Base-by-base conservation (phyloP, 257 asterid genomes). In the Anisodus acutangulus region DNA sequence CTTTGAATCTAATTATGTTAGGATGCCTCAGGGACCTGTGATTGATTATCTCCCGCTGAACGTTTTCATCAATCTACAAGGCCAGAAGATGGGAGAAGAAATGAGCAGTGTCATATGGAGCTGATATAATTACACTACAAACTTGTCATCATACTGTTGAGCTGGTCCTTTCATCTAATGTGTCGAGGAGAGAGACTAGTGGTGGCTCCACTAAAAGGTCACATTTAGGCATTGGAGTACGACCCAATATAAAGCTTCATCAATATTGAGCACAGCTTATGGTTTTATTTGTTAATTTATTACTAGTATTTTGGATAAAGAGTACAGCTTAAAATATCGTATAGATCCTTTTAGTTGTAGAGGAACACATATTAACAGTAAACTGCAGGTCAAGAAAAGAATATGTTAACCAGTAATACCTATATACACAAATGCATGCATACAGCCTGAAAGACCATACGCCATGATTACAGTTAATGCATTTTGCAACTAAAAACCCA, bases 11-110 rank as follows among this genome's bases (percentile, higher is more conserved):
- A 72, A 95, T 92, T 78, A 95, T 95, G 85, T 92, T 95, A 45
- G 98, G 98, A 87, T 95, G 98, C 91, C 95, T 92, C 86, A 95
- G 78, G 62, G 98, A 95, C 86, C 98, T 88, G 87, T 95, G 98
- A 86, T 95, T 95, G 85, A 95, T 93, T 67, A 95, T 95, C 86
- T 95, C 98, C 86, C 98, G 89, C 89, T 88, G 93, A 66, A 95
- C 98, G 86, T 95, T 95, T 87, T 93, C 98, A 88, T 93, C 98
- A 70, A 95, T 95, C 98, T 95, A 92, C 89, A 88, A 83, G 6
- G 63, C 63, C 60, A 74, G 76, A 86, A 87, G 81, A 41, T 6
- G 47, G 81, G 81, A 22, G 26, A 74, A 74, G 19, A 74, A 74
- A 76, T 51, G 63, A 51, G 47, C 81, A 76, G 81, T 51, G 22